A percentile compares a stretch with the other conserved stretches of the same genome.
phyloP scores from a whole-genome alignment of 2,329 filamentous ascomycete genomes.

The Fusarium foetens region DNA sequence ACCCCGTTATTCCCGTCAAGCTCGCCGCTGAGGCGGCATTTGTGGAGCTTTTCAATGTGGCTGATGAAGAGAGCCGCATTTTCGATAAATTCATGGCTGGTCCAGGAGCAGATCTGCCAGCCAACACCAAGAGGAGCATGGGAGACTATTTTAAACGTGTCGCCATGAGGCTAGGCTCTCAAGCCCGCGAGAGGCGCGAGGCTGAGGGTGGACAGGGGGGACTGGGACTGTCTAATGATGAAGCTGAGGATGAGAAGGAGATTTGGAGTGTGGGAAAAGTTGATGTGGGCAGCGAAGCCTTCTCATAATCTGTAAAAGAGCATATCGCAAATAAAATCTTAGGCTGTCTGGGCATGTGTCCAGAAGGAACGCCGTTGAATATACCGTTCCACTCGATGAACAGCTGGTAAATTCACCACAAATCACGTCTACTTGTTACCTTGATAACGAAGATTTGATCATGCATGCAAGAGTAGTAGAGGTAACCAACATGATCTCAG shows the following conservation, averaged over 20 bases:
- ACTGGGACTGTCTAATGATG: slow-evolving; percentile 86
- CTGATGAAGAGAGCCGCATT: slow-evolving; percentile 83
- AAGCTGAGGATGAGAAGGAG: slow-evolving; percentile 93
- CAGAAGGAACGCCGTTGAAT: background rate
- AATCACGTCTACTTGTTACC: background rate
- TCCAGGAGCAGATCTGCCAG: slow-evolving; percentile 70
- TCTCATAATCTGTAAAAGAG: slow-evolving; percentile 19
- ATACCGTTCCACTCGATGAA: background rate
- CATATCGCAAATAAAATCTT: background rate
- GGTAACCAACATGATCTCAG: background rate
- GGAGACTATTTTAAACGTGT: slow-evolving; percentile 97
- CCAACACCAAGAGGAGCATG: slow-evolving; percentile 87
- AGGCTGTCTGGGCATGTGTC: background rate
- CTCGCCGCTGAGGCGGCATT: slow-evolving; percentile 95
- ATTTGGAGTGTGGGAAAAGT: slow-evolving; percentile 95
- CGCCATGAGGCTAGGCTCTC: slow-evolving; percentile 82
- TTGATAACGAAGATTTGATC: background rate
- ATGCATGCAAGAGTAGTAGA: background rate
- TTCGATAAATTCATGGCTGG: slow-evolving; percentile 91
- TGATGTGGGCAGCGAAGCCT: slow-evolving; percentile 59
- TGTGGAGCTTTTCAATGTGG: slow-evolving; percentile 87
- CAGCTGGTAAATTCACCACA: background rate
- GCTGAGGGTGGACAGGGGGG: slow-evolving; percentile 91
- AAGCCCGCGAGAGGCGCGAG: slow-evolving; percentile 88
- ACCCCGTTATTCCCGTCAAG: slow-evolving; percentile 94